These are phyloP conservation scores for Colletotrichum truncatum DNA, from an alignment of 2,329 filamentous ascomycete genomes.

Conservation along the genomic window DNA sequence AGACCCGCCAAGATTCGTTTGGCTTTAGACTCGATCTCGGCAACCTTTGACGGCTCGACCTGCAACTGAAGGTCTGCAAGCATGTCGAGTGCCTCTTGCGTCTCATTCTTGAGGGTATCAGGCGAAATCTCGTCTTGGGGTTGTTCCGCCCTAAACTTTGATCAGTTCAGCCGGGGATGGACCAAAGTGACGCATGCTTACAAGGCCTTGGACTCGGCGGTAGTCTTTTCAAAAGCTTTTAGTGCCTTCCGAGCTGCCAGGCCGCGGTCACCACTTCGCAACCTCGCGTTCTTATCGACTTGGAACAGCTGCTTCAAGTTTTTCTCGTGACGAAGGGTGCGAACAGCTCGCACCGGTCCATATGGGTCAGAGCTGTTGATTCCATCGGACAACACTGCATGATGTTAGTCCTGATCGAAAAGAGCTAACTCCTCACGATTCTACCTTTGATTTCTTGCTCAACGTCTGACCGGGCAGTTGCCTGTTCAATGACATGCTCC, in stretches of 20 bases:
- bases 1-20: slow-evolving; percentile 74
- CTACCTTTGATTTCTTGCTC: slow-evolving; percentile 70
- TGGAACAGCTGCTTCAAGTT: slow-evolving; percentile 72
- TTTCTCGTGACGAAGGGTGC: slow-evolving; percentile 69
- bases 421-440: background rate
- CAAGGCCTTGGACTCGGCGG: slow-evolving; percentile 65
- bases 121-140: slow-evolving; percentile 64
- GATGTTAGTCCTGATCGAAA: background rate
- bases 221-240: slow-evolving; percentile 72
- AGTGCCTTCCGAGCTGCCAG: slow-evolving; percentile 80
- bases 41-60: slow-evolving; percentile 71
- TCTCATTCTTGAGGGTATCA: slow-evolving; percentile 69
- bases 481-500: slow-evolving; percentile 73
- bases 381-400: slow-evolving; percentile 65
- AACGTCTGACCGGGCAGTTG: slow-evolving; percentile 63
- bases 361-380: slow-evolving; percentile 68
- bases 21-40: slow-evolving; percentile 72
- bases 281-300: slow-evolving; percentile 76
- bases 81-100: slow-evolving; percentile 74
- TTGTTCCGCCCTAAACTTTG: slow-evolving; percentile 54
- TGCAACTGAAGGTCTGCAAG: slow-evolving; percentile 74
- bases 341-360: slow-evolving; percentile 67
- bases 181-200: slow-evolving; percentile 44
- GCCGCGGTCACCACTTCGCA: slow-evolving; percentile 80
- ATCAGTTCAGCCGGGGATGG: background rate